Base-by-base conservation (phyloP, 148 eudicot genomes). In the Vaccinium darrowii region DNA sequence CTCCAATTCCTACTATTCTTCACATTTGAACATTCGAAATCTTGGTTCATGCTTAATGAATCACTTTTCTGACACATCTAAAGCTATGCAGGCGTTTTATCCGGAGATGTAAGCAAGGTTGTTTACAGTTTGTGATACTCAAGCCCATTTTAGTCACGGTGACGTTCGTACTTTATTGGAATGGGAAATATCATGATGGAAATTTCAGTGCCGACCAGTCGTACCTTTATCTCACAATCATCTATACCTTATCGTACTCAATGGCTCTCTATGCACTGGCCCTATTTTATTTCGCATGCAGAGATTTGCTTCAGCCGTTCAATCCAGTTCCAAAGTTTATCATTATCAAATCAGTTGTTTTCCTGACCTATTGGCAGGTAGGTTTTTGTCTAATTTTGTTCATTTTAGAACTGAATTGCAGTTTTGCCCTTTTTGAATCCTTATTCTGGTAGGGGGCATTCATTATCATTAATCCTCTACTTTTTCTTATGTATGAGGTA, bases 291-390 rank as follows among this genome's bases (percentile, higher is more conserved):
- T 91, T 97, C 83, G 98, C 99, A 72, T 97, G 99, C 92, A 92
- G 93, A 90, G 99, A 95, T 93, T 86, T 97, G 83, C 99, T 97
- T 78, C 92, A 91, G 87, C 99, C 98, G 19, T 97, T 93, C 91
- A 95, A 97, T 88, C 99, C 99, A 83, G 98, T 97, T 78, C 99
- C 99, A 19, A 97, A 97, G 88, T 97, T 97, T 67, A 92, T 97
- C 86, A 90, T 97, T 76, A 97, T 97, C 85, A 97, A 97, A 84
- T 93, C 96, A 23, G 99, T 97, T 47, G 99, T 97, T 73, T 97
- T 97, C 88, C 92, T 97, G 86, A 97, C 99, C 8, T 97, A 97
- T 86, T 97, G 99, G 99, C 99, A 97, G 99, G 99, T 92, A 91
- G 10, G 53, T 5, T 53, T 53, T 81, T 71, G 74, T 58, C n/a